Evolutionary conservation across 2,329 filamentous ascomycete species (phyloP), one percentile per base, ranked within the genome.

Genomic region (Scedosporium apiospermum): DNA sequence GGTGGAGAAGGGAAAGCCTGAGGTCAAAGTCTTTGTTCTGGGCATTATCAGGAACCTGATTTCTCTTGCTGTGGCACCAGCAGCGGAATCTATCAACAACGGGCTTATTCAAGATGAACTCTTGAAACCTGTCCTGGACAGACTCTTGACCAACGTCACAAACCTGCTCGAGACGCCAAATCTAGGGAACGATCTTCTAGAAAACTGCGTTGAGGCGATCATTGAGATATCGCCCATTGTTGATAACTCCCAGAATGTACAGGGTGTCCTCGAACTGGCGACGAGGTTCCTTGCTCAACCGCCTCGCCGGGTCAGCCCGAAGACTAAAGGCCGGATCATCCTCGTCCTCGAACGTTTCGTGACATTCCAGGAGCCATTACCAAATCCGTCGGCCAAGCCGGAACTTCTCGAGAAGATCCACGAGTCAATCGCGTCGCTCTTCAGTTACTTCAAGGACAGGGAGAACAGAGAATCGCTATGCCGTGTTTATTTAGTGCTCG

Each of bases 361-460:
- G 55, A 85, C 86, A 7, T 77, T 89, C 1, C 85, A 85, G 65
- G 77, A 85, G 63, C 75, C 82, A 9, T 53, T 63, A 10, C 51
- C 65, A 21, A 62, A 38, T 42, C 80, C 89, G 58, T 69, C 74
- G 5, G 79, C 71, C 2, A 67, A 66, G 14, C 41, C 59, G 14
- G 63, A n/a, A n/a, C 57, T 63, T 14, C 58, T 67, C 3, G 64
- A 67, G 49, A 69, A 74, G 61, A 71, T 75, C 41, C 67, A 81
- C 26, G 79, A 85, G 57, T 90, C 90, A 0, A 76, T 95, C 9
- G 88, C 90, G 3, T 87, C 90, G 0, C 82, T 98, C 41, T 98
- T 96, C 71, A 90, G 91, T 62, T 96, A 93, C 71, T 93, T 98
- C 77, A 90, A 87, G 68, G 93, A 98, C 72, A 83, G 87, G 53